Base-by-base conservation (phyloP, 2,329 filamentous ascomycete genomes). In the Calonectria hawksworthii region DNA sequence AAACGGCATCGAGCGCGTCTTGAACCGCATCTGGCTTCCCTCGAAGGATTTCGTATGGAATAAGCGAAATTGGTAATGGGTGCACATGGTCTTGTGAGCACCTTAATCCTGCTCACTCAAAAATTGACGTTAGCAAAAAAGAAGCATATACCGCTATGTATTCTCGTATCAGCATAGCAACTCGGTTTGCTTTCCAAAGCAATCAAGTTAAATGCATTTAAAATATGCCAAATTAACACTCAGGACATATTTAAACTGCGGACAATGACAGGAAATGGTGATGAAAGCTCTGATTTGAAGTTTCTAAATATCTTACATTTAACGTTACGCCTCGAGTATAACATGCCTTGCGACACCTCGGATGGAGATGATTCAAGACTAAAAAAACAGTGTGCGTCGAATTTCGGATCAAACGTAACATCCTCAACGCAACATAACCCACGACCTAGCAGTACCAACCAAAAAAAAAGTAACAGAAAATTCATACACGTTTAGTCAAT, bases 401-500 rank as follows among this genome's bases (percentile, higher is more conserved):
- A 61, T 26, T 63, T 38, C 16, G 16, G 26, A n/a, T 38, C 14
- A 16, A 41, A n/a, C 32, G n/a, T 11, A 38, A 41, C 36, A 41
- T 41, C 56, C 56, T 38, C 26, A 38, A 36, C 16, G 16, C 13
- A 18, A 61, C 56, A 41, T 26, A 23, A 41, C 32, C 13, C 34
- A 61, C 36, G 18, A 14, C 8, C 32, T 13, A 41, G 18, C 23
- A 23, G 34, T 16, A 36, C 34, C 8, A 38, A 23, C 44, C 21
- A 23, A 23, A 23, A 5, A n/a, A 47, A 13, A 23, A 13, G n/a
- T 2, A 47, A 47, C 13, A 16, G 11, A 26, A 63, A 41, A 10
- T 7, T 16, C 9, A 26, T 28, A 23, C 23, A 38, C 4, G 9
- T 50, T 56, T 50, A 77, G 16, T 72, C 64, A 23, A 78, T 73